Evolutionary conservation across 1,284 basidiomycete genomes (phyloP).

Genomic region (Marasmius oreades): DNA sequence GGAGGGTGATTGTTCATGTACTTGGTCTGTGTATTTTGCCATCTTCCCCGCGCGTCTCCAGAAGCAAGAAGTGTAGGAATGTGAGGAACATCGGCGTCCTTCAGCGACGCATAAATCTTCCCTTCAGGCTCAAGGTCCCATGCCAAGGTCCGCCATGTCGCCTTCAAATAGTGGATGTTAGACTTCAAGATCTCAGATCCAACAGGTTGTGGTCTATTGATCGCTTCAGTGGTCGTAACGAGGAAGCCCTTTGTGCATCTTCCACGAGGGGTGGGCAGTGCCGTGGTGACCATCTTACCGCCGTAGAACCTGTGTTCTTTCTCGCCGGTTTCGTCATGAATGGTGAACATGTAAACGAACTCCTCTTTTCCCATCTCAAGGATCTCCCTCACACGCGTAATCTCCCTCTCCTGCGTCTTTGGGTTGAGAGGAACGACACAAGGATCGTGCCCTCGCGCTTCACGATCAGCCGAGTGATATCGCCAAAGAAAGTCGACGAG

Average conservation of each 20-base stretch:
- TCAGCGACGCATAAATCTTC: neutral
- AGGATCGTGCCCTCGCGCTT: conserved; percentile 18
- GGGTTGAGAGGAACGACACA: neutral
- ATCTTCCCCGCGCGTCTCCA: neutral
- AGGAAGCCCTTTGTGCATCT: no score
- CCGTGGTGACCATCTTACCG: no score
- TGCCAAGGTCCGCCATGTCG: no score
- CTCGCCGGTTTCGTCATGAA: no score
- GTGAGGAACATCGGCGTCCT: neutral
- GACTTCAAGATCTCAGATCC: neutral
- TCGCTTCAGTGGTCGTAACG: no score
- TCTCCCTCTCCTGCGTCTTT: neutral
- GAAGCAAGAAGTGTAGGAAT: neutral
- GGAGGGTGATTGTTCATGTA: neutral
- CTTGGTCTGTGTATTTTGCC: neutral
- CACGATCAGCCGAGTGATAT: conserved; percentile 10
- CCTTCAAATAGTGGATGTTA: neutral
- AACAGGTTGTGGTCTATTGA: no score
- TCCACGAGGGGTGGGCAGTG: no score
- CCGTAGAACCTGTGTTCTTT: no score
- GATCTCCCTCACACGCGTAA: neutral
- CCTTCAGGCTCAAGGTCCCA: neutral
- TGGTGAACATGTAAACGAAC: no score
- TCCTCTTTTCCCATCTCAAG: no score
- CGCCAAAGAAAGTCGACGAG: conserved; percentile 20